Evolutionary conservation across 2,329 filamentous ascomycete species (phyloP), one percentile per base, ranked within the genome.

Genomic region (Colletotrichum falcatum): DNA sequence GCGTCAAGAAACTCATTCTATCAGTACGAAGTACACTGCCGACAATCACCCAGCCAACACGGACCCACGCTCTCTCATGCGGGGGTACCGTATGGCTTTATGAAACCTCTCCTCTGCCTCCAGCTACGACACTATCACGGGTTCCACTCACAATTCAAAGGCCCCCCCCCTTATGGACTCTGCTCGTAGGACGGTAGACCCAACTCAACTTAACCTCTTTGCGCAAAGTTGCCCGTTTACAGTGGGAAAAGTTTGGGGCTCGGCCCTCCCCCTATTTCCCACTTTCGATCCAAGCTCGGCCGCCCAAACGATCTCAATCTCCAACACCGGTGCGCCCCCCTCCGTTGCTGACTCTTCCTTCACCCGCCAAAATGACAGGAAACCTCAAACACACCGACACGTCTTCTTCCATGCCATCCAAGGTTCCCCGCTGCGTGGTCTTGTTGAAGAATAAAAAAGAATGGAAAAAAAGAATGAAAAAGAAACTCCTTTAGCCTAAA

Each of bases 341-440:
- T 42, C 56, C 67, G 30, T 61, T 61, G 11, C 63, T 62, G 42
- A 58, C 48, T 51, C 42, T 33, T 61, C 39, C 39, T 44, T 35
- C 23, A 58, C 67, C n/a, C n/a, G 35, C 64, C 28, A 53, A 48
- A 66, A n/a, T 33, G 37, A 12, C 62, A 20, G 20, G 20, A 56
- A 70, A 67, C 58, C 64, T 65, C 62, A 67, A 70, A 70, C 67
- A 67, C 64, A 67, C 56, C 64, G 64, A 62, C 64, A 67, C 42
- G 59, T 30, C 44, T 59, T 51, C 58, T 59, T 51, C 58, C 49
- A 58, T 23, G 39, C 54, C 35, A 37, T 53, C 49, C 42, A 49
- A 55, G 42, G n/a, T 49, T 49, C 42, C 33, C 49, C 42, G 63
- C 63, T 62, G 33, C n/a, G n/a, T 61, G 33, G 37, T 70, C 61